A percentile compares a stretch with the other conserved stretches of the same genome.
Conservation (phyloP, 352 stramenopile genomes). For the Phytophthora pinifolia region DNA sequence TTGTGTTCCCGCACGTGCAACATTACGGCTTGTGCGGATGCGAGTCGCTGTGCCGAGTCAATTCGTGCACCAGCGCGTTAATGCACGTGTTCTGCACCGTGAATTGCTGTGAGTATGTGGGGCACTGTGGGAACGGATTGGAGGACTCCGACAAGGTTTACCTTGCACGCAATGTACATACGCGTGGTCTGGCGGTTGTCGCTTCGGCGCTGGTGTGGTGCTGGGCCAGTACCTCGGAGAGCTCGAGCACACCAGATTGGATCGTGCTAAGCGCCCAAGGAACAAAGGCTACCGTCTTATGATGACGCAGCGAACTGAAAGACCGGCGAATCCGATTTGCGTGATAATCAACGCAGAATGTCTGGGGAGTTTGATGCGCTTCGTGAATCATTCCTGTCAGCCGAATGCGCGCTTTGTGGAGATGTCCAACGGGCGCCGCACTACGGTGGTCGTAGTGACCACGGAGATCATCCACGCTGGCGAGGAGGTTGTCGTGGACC, state of each 20-base stretch:
- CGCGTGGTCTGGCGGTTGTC: not conserved
- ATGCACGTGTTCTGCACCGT: constrained; percentile 2
- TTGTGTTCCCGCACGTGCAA: not conserved
- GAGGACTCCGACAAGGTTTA: not conserved
- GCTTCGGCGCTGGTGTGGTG: not conserved
- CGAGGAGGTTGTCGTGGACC: not conserved
- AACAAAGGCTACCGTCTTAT: not conserved
- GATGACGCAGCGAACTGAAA: not conserved
- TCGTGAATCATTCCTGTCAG: not conserved
- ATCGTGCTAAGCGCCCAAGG: not conserved
- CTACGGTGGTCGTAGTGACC: not conserved
- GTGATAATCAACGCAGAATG: not conserved
- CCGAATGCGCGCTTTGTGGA: not conserved
- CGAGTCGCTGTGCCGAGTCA: not conserved
- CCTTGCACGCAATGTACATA: not conserved
- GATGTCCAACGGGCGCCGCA: not conserved
- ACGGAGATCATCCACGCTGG: not conserved
- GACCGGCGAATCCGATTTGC: not conserved
- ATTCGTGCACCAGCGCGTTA: not conserved
- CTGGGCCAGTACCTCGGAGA: not conserved
- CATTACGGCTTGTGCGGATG: not conserved
- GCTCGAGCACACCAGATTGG: not conserved
- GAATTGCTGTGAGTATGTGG: not conserved
- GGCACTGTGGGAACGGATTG: not conserved
- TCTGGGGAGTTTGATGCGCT: not conserved